phyloP scores from a whole-genome alignment of 768 basidiomycete genomes.

The Mycena vulgaris region DNA sequence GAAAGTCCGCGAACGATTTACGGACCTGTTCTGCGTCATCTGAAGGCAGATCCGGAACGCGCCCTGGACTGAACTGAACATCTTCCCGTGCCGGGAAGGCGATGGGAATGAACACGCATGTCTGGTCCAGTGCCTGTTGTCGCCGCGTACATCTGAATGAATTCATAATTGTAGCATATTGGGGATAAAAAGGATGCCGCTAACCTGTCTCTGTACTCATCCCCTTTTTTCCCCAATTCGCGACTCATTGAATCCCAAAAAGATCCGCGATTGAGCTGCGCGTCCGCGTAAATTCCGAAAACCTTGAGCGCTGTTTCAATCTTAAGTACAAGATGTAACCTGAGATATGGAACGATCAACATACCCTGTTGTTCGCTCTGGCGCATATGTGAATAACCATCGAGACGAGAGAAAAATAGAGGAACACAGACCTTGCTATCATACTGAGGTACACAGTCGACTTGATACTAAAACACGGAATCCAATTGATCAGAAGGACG shows the following conservation, averaged over 20 bases:
- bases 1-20: too few relatives aligned
- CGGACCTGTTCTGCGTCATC: conserved; percentile 37
- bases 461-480: conserved; percentile 23
- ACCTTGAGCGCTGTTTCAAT: conserved; percentile 23
- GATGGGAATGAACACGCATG: conserved; percentile 2
- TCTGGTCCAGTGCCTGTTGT: neutral
- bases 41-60: conserved; percentile 26
- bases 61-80: neutral
- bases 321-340: neutral
- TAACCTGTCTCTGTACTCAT: conserved; percentile 22
- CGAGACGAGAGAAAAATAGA: neutral
- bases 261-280: conserved; percentile 17
- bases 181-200: neutral
- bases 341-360: neutral
- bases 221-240: conserved; percentile 21
- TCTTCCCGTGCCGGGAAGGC: conserved; percentile 13
- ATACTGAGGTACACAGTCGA: conserved; percentile 19
- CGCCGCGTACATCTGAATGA: conserved; percentile 19
- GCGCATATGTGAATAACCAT: neutral
- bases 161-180: neutral
- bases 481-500: neutral
- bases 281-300: conserved; percentile 24
- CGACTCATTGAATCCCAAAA: conserved; percentile 33
- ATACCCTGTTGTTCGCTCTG: conserved; percentile 27
- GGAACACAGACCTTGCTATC: conserved; percentile 3